Conservation (phyloP, 2,329 filamentous ascomycete species). For the Phoma sp. region DNA sequence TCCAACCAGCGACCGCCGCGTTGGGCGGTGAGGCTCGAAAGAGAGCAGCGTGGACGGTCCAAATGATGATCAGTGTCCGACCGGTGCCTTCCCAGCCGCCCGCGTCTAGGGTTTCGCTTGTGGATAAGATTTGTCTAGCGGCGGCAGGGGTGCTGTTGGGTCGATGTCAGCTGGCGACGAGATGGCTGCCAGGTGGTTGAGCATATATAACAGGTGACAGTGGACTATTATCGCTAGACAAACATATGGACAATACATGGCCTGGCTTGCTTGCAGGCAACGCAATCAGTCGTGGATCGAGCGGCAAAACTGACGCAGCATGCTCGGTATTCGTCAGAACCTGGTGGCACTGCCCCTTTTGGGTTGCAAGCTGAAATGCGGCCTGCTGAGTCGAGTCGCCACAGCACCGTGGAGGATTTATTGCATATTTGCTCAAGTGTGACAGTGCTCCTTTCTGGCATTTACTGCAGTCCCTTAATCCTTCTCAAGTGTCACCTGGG, state of each 20-base stretch:
- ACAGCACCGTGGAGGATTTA: conserved; percentile 26
- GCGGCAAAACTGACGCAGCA: conserved; percentile 18
- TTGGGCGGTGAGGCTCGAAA: conserved; percentile 38
- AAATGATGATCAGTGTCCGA: conserved; percentile 37
- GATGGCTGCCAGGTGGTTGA: conserved; percentile 37
- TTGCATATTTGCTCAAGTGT: conserved; percentile 20
- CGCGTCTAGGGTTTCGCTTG: conserved; percentile 36
- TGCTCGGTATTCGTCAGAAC: conserved; percentile 10
- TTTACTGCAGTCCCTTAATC: conserved; percentile 35
- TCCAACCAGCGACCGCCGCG: conserved; percentile 23
- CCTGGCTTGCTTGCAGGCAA: conserved; percentile 4
- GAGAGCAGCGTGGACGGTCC: conserved; percentile 20
- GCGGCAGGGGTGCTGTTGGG: conserved; percentile 22
- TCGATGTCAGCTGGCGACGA: conserved; percentile 34
- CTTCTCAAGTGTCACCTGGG: conserved; percentile 71
- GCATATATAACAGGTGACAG: conserved; percentile 27
- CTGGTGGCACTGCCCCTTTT: conserved; percentile 19
- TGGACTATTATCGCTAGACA: conserved; percentile 11
- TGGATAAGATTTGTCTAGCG: conserved; percentile 20
- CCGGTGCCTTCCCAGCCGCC: conserved; percentile 18
- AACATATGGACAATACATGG: not conserved
- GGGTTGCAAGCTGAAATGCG: conserved; percentile 28
- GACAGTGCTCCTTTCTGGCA: conserved; percentile 21
- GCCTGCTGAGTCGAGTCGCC: conserved; percentile 29
- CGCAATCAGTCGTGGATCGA: conserved; percentile 13